Evolutionary conservation across 768 basidiomycete species (phyloP).

Genomic region (Leccinellum luteum): DNA sequence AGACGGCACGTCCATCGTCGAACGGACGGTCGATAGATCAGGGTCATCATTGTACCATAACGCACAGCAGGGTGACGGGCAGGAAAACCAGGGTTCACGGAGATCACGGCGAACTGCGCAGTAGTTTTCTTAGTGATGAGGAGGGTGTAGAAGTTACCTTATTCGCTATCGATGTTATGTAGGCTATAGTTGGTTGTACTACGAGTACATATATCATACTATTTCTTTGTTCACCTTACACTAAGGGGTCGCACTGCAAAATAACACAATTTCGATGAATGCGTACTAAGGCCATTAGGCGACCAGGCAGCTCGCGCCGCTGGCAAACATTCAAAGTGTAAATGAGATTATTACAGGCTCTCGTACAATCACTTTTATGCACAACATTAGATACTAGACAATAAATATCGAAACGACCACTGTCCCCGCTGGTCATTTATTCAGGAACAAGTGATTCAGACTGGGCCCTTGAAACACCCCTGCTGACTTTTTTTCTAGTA

Average conservation of each 20-base stretch:
- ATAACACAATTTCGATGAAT: not conserved
- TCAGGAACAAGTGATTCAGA: not conserved
- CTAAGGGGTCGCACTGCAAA: not conserved
- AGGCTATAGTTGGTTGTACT: constrained; percentile 14
- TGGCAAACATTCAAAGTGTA: not conserved
- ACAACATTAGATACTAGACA: not conserved
- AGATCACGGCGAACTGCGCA: constrained; percentile 17
- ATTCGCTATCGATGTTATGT: constrained; percentile 6
- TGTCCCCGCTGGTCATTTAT: not conserved
- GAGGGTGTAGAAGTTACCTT: not conserved
- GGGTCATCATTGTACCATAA: constrained; percentile 41
- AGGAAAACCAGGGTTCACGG: constrained; percentile 14
- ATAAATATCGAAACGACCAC: not conserved
- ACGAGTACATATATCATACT: not conserved
- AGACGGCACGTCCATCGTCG: constrained; percentile 90
- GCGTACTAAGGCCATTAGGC: not conserved
- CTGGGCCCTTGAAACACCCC: not conserved
- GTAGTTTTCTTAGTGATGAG: not conserved
- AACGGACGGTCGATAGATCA: constrained; percentile 71
- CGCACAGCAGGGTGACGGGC: constrained; percentile 10
- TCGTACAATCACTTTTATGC: not conserved
- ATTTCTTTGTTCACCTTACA: not conserved
- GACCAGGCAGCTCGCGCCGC: not conserved
- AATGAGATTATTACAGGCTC: not conserved
- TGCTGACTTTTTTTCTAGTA: not conserved